phyloP scores from a whole-genome alignment of 257 asterid species.

The Plantago major region DNA sequence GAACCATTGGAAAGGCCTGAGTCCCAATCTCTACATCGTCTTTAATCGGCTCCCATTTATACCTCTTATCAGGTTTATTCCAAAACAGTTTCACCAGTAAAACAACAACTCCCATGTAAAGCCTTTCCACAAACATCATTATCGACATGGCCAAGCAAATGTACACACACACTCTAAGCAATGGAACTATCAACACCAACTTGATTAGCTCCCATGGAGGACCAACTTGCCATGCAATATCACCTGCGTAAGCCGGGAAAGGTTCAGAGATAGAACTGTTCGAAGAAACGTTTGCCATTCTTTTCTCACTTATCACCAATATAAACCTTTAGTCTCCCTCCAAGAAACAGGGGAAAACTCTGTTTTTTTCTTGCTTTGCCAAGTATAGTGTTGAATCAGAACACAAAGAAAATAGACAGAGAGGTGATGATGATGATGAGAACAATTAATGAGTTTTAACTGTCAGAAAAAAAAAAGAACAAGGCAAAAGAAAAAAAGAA shows the following conservation, averaged over 20 bases:
- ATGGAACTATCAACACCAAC: conserved; percentile 35
- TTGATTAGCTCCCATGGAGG: conserved; percentile 29
- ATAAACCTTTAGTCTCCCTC: neutral
- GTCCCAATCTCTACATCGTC: conserved; percentile 46
- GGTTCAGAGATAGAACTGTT: conserved; percentile 22
- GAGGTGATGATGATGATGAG: no score
- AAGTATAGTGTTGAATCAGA: no score
- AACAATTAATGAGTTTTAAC: no score
- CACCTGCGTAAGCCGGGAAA: conserved; percentile 22
- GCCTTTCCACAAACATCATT: conserved; percentile 59
- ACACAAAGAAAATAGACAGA: no score
- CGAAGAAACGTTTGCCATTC: conserved; percentile 21
- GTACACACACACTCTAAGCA: conserved; percentile 33
- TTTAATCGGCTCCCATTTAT: conserved; percentile 37
- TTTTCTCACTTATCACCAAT: neutral
- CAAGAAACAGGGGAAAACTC: neutral
- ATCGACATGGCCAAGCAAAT: conserved; percentile 44
- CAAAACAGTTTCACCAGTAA: conserved; percentile 44
- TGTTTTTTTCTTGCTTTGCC: no score
- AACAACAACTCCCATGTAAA: conserved; percentile 48
- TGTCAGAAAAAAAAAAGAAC: no score
- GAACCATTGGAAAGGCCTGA: conserved; percentile 49
- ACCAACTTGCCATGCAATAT: conserved; percentile 26
- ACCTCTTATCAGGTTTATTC: conserved; percentile 40
- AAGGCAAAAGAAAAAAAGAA: no score